Percentiles rank a stretch among this genome's conserved stretches.
Conservation (phyloP, 139 green algal genomes). For the Chlorella sp. region DNA sequence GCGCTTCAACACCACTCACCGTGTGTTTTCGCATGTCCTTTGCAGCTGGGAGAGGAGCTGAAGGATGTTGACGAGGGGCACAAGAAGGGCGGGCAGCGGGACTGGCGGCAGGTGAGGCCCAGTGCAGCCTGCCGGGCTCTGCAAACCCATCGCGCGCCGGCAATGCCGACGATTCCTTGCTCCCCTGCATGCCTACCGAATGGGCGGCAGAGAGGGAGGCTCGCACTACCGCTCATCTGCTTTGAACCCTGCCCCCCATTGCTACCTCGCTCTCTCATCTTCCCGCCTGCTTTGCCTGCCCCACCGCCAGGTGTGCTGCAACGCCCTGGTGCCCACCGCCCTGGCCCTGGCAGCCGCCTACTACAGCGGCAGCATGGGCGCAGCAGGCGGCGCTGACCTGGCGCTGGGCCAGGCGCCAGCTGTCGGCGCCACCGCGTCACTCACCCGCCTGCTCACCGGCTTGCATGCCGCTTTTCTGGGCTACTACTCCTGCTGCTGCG, state of each 20-base stretch:
- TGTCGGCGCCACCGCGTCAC: not conserved
- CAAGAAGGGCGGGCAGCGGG: constrained; percentile 81
- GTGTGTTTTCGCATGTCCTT: not conserved
- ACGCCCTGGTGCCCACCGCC: constrained; percentile 47
- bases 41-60: constrained; percentile 71
- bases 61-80: constrained; percentile 78
- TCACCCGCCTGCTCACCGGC: not conserved
- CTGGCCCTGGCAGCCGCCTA: constrained; percentile 29
- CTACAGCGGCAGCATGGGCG: not conserved
- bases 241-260: no score
- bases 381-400: not conserved
- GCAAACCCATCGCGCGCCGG: no score
- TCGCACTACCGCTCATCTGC: no score
- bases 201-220: no score
- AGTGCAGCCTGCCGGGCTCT: no score
- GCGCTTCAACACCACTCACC: no score
- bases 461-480: constrained; percentile 71
- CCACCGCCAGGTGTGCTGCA: constrained; percentile 45
- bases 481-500: constrained; percentile 91
- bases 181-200: no score
- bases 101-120: constrained; percentile 80
- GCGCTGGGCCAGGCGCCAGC: not conserved
- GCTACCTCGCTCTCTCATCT: not conserved
- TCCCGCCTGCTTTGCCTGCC: not conserved
- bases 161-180: no score